Conservation (phyloP, 768 basidiomycete species). For the Neoboletus brunneissimus region DNA sequence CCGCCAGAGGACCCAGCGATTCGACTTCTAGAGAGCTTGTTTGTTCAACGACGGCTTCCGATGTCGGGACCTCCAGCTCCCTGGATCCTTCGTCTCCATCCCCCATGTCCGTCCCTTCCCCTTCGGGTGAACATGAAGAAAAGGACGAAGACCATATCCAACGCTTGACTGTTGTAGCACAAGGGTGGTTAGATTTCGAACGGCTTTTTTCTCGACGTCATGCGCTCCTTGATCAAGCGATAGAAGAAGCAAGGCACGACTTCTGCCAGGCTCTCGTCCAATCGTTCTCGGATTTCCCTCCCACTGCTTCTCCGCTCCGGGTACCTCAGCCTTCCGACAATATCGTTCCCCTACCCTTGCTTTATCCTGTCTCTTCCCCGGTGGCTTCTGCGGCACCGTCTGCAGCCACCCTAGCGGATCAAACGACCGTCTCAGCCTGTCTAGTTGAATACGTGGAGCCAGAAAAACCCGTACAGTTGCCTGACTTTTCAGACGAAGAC, state of each 20-base stretch:
- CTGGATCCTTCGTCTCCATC: not conserved
- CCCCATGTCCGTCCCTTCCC: not conserved
- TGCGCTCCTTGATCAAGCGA: not conserved
- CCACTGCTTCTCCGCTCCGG: not conserved
- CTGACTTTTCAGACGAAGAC: constrained; percentile 12
- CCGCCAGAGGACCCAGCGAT: not conserved
- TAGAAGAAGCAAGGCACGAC: constrained; percentile 8
- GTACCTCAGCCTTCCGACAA: not conserved
- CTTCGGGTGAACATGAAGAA: not conserved
- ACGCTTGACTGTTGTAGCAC: not conserved
- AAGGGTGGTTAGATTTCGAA: constrained; percentile 7
- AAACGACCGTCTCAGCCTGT: not conserved
- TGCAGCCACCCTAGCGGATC: not conserved
- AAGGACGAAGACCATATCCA: not conserved
- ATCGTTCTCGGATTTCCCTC: not conserved
- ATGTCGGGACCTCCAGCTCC: not conserved
- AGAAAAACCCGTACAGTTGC: not conserved
- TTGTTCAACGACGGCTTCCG: not conserved
- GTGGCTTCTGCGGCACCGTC: not conserved
- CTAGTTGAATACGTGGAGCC: not conserved
- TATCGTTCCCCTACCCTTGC: not conserved
- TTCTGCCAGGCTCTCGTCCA: constrained; percentile 8
- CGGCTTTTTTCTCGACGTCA: not conserved
- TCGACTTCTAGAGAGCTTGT: not conserved
- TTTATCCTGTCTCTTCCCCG: not conserved